Evolutionary conservation across 139 green algal genomes (phyloP).

Genomic region (Diplosphaera chodatii): DNA sequence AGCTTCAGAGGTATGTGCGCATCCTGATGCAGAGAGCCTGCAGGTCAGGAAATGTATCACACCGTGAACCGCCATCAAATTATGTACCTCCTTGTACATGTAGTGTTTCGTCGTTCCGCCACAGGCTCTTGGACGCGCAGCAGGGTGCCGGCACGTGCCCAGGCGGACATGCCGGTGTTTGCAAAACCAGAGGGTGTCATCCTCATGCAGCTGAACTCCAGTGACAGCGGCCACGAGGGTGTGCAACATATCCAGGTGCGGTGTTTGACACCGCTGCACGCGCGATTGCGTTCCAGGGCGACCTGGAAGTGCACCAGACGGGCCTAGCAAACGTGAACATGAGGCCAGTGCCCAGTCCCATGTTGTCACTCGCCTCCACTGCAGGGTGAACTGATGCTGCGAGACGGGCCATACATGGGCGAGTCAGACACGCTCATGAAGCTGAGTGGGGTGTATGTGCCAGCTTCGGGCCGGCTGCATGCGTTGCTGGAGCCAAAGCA

Average conservation of each 20-base stretch:
- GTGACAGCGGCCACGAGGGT: background rate
- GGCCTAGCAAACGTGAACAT: too few relatives aligned
- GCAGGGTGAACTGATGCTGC: conserved; percentile 58
- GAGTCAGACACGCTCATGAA: conserved; percentile 41
- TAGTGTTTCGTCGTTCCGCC: too few relatives aligned
- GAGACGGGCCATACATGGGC: conserved; percentile 48
- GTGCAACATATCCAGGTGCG: conserved; percentile 11
- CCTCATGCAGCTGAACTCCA: conserved; percentile 4
- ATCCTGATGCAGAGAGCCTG: too few relatives aligned
- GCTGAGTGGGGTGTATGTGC: conserved; percentile 45
- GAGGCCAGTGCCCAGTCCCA: too few relatives aligned
- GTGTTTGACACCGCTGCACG: background rate
- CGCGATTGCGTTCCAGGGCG: too few relatives aligned
- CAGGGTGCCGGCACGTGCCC: background rate
- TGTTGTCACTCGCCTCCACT: too few relatives aligned
- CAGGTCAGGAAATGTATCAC: too few relatives aligned
- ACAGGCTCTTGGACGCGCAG: background rate
- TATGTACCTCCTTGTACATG: too few relatives aligned
- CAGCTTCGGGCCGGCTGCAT: conserved; percentile 26
- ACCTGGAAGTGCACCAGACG: too few relatives aligned
- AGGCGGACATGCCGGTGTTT: background rate
- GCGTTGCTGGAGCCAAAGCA: conserved; percentile 26
- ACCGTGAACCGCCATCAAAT: too few relatives aligned
- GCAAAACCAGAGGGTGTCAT: background rate
- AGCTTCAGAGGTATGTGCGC: too few relatives aligned